Base-by-base conservation (phyloP, 192 early-diverging fungal species). In the Backusella macrospora region DNA sequence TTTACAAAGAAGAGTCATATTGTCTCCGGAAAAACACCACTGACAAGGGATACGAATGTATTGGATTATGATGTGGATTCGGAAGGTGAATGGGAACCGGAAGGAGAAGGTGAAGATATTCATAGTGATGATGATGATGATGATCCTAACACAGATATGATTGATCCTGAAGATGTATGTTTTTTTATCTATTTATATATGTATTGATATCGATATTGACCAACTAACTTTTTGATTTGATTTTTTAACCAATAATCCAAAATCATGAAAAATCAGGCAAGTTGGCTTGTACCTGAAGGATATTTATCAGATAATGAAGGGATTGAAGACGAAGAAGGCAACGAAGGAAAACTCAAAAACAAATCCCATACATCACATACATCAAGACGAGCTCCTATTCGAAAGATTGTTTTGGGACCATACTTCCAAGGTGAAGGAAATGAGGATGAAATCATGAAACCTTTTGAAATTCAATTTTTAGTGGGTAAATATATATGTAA, bases 71-170 rank as follows among this genome's bases (percentile, higher is more conserved):
- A 93, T 6, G 81, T 92, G 72, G 96, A 98, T 73, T 94, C 93
- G 74, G 95, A 95, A 62, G 91, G 89, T 0, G 96, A 96, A 80
- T 98, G 96, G 96, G 94, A 93, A 40, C 90, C 88, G 38, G 93
- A 95, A 43, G 96, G 92, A 40, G 92, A 93, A 71, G 96, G 96
- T 18, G 96, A 98, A 71, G 94, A 96, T 59, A 82, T 92, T 14
- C 85, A 83, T 48, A 92, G 88, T 77, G 89, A 90, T 73, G 94
- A 95, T 38, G 92, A 93, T 6, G 91, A 92, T 4, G 90, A 91
- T 34, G 90, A 80, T 47, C 21, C 55, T 3, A 47, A 34, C 15
- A 26, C 44, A 1, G 79, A 80, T 52, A 39, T 68, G 47, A 47
- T 44, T 62, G 75, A 80, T 45, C 72, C 65, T 26, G 79, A 80